These are phyloP conservation scores for Ustilago sp. DNA, from an alignment of 1,284 basidiomycete genomes.

Conservation along the genomic window DNA sequence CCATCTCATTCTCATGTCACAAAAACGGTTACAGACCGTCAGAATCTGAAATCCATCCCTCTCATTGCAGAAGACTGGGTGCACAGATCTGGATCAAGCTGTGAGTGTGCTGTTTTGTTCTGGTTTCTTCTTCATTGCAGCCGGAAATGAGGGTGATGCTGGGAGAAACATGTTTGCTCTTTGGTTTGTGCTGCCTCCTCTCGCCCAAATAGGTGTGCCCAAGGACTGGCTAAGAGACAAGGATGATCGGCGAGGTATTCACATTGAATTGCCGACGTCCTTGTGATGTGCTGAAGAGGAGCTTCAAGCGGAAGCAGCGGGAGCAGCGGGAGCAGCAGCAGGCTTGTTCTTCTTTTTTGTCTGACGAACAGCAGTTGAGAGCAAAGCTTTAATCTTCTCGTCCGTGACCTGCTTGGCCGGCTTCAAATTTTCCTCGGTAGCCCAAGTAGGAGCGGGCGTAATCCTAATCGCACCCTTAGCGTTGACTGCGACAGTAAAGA, in stretches of 20 bases:
- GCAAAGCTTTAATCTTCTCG: constrained; percentile 75
- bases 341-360: constrained; percentile 85
- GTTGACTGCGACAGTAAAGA: constrained; percentile 91
- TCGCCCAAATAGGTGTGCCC: neutral
- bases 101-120: constrained; percentile 5
- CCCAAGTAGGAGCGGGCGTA: constrained; percentile 89
- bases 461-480: constrained; percentile 80
- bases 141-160: neutral
- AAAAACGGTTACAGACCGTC: neutral
- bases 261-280: neutral
- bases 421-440: constrained; percentile 88
- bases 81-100: neutral
- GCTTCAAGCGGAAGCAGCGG: constrained; percentile 26
- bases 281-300: neutral
- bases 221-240: neutral
- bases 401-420: constrained; percentile 74
- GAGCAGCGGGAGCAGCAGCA: constrained; percentile 28
- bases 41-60: neutral
- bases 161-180: neutral
- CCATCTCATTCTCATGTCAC: neutral
- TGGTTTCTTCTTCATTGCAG: constrained; percentile 17
- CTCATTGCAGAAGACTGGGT: neutral
- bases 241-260: neutral
- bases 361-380: constrained; percentile 84
- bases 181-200: neutral